Base-by-base conservation (phyloP, 495 filamentous ascomycete species). In the Hypomontagnella monticulosa region DNA sequence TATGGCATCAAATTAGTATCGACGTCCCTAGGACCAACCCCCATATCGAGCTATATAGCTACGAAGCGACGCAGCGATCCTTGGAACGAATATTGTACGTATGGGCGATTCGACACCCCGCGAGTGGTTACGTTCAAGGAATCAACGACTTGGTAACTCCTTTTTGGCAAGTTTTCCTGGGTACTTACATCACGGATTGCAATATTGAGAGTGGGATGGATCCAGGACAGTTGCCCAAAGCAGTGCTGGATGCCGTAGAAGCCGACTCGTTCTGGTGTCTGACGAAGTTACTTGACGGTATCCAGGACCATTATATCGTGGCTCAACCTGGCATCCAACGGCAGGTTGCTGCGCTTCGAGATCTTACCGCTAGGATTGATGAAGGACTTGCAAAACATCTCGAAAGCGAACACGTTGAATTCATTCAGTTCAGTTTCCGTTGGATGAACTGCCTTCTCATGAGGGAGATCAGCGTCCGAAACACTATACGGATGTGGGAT, bases 371-470 rank as follows among this genome's bases (percentile, higher is more conserved):
- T 61, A 84, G 95, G 62, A 99, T 99, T 61, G 95, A 99, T 69
- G 84, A 84, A 30, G 81, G 85, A 1, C 83, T 99, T 57, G 91
- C 93, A 10, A 93, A 90, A 61, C 95, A 99, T 71, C 81, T 99
- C 14, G 91, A 96, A 70, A 84, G 84, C 18, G 92, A 98, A 73
- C 89, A 91, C 9, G 93, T 99, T 23, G 96, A 99, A 74, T 99
- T 99, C 69, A 98, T 99, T 76, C 95, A 99, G 73, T 99, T 99
- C 73, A 96, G 92, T 74, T 99, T 99, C 74, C 85, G 95, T 59
- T 99, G 95, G 95, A 98, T 99, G 95, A 99, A 99, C 70, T 99
- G 95, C 71, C 84, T 99, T 61, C 81, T 99, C 66, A 99, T 99
- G 95, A 84, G 95, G 61, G 95, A 99, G 77, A 90, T 99, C 61